Conservation (phyloP, 148 eudicot species). For the Fagopyrum esculentum region DNA sequence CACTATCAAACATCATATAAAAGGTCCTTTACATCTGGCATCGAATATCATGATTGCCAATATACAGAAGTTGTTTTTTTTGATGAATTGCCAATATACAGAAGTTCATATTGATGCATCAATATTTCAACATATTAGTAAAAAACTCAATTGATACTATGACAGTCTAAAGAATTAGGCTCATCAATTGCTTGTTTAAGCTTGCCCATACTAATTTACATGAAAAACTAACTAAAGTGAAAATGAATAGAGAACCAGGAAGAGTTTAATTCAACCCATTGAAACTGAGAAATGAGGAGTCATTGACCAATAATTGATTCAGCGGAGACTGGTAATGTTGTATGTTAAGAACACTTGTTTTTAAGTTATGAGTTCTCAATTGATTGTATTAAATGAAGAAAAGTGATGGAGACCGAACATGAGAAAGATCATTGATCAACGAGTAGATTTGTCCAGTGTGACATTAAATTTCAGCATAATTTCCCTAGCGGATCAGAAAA, state of each 20-base stretch:
- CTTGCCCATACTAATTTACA: not conserved
- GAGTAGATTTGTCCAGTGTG: not conserved
- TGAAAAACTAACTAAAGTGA: not conserved
- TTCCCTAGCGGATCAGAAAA: not conserved
- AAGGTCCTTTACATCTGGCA: conserved; percentile 1
- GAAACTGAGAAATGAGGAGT: not conserved
- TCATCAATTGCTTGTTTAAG: not conserved
- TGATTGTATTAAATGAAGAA: not conserved
- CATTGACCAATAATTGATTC: not conserved
- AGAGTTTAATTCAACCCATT: not conserved
- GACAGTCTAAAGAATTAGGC: not conserved
- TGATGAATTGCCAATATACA: not conserved
- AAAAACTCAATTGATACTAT: not conserved
- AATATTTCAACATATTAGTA: not conserved
- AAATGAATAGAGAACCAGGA: not conserved
- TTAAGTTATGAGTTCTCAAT: not conserved
- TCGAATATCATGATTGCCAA: not conserved
- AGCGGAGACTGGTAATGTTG: not conserved
- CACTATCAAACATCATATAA: not conserved
- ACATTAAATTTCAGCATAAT: not conserved
- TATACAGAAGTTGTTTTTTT: not conserved
- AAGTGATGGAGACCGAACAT: not conserved
- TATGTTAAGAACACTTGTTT: not conserved
- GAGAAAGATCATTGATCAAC: not conserved
- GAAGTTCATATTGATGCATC: not conserved